These are phyloP conservation scores for Eucalyptus regnans DNA, from an alignment of 345 rosid species.

Conservation along the genomic window DNA sequence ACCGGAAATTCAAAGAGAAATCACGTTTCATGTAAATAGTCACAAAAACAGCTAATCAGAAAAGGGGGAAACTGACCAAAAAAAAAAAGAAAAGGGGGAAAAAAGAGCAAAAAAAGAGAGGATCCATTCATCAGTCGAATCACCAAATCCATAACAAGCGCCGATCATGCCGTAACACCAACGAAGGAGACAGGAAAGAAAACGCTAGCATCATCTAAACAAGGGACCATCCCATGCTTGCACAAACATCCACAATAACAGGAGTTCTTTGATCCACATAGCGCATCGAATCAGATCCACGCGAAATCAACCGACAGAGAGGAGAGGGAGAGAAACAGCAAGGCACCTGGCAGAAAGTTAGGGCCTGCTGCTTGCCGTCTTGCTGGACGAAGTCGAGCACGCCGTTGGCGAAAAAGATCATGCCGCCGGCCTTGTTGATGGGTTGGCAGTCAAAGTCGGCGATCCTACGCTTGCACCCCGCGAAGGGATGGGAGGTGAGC, in stretches of 20 bases:
- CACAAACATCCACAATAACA: background rate
- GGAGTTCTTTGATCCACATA: no score
- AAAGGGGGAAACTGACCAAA: no score
- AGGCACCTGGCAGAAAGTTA: slow-evolving; percentile 28
- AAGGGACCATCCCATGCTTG: background rate
- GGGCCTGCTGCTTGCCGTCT: slow-evolving; percentile 26
- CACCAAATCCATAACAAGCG: no score
- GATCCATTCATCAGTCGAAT: no score
- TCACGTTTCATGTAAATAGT: no score
- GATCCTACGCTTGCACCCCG: slow-evolving; percentile 20
- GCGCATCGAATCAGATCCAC: background rate
- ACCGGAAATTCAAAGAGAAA: no score
- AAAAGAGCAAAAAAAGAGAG: no score
- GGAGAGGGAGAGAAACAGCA: background rate
- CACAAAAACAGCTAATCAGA: no score
- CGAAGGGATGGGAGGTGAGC: slow-evolving; percentile 49
- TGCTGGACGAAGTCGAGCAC: background rate
- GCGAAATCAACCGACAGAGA: background rate
- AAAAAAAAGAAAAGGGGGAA: no score
- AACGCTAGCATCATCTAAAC: background rate
- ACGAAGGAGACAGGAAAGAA: background rate
- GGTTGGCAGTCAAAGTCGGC: slow-evolving; percentile 27
- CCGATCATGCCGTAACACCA: no score
- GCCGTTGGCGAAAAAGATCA: slow-evolving; percentile 35
- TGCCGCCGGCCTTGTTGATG: slow-evolving; percentile 19